phyloP scores from a whole-genome alignment of 164 flowering plant genomes.

The Brasenia schreberi region DNA sequence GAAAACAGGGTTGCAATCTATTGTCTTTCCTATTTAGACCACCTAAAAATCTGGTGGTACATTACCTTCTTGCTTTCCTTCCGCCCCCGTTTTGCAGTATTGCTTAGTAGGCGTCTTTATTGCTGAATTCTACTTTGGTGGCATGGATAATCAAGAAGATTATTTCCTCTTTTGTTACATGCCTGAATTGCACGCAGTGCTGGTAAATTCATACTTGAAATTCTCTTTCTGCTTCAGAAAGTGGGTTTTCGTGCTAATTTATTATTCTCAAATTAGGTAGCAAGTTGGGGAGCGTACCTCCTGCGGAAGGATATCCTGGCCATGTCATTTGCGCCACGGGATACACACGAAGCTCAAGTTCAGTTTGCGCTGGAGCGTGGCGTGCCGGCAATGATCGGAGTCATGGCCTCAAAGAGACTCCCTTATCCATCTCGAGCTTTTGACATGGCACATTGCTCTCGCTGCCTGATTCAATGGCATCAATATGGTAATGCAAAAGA shows the following conservation, averaged over 20 bases:
- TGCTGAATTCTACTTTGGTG: background rate
- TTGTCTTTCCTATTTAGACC: background rate
- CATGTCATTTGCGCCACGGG: constrained; percentile 87
- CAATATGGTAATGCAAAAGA: constrained; percentile 29
- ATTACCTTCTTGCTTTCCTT: background rate
- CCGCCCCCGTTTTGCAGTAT: background rate
- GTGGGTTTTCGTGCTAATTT: background rate
- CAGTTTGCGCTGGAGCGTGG: constrained; percentile 96
- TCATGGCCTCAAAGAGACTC: constrained; percentile 60
- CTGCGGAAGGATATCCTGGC: constrained; percentile 55
- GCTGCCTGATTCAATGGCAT: constrained; percentile 95
- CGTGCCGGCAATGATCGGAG: constrained; percentile 87
- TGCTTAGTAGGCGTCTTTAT: background rate
- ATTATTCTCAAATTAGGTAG: constrained; percentile 37
- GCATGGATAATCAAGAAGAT: background rate
- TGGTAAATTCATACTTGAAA: too few relatives aligned
- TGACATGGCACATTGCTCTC: constrained; percentile 95
- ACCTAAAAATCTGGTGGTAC: background rate
- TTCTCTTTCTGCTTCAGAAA: too few relatives aligned
- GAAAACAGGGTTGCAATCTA: background rate
- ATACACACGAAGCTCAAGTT: constrained; percentile 87
- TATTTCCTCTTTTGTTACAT: background rate
- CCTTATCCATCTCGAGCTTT: constrained; percentile 91
- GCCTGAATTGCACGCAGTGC: background rate
- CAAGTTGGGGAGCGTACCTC: constrained; percentile 91